Conservation (phyloP, 768 basidiomycete species). For the Rhizopogon vulgaris region DNA sequence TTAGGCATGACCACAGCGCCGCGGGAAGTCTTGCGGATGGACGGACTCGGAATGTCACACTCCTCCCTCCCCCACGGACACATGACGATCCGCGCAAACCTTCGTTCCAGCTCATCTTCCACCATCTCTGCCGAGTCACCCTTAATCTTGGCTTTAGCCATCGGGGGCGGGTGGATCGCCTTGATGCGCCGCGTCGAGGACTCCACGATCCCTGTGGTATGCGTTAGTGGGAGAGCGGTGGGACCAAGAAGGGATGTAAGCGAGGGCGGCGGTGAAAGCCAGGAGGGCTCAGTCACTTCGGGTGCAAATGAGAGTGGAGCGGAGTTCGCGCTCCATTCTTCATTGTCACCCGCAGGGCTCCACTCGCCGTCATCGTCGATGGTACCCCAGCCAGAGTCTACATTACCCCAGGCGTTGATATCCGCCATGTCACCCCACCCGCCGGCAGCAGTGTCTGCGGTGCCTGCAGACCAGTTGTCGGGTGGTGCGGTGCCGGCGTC, state of each 20-base stretch:
- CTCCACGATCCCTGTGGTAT: constrained; percentile 62
- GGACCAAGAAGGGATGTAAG: constrained; percentile 47
- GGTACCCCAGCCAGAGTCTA: constrained; percentile 7
- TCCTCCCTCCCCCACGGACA: constrained; percentile 47
- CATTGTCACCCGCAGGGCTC: constrained; percentile 10
- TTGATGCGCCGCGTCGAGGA: constrained; percentile 54
- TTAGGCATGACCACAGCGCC: constrained; percentile 28
- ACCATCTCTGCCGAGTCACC: constrained; percentile 20
- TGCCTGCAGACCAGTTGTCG: background rate
- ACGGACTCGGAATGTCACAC: constrained; percentile 31
- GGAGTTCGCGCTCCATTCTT: constrained; percentile 7
- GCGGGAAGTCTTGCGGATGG: constrained; percentile 30
- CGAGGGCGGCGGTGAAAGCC: constrained; percentile 16
- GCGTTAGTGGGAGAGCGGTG: constrained; percentile 52
- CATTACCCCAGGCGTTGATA: constrained; percentile 1
- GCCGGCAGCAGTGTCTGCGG: background rate
- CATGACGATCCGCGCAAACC: constrained; percentile 45
- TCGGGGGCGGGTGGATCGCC: constrained; percentile 34
- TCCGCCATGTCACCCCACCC: constrained; percentile 10
- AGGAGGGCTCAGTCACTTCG: constrained; percentile 17
- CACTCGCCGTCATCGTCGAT: background rate
- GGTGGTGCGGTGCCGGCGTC: background rate
- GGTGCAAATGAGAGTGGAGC: background rate
- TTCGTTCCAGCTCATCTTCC: constrained; percentile 41
- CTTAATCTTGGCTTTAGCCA: constrained; percentile 6